phyloP scores from a whole-genome alignment of 2,329 filamentous ascomycete species.

The Lecanosticta acicola region DNA sequence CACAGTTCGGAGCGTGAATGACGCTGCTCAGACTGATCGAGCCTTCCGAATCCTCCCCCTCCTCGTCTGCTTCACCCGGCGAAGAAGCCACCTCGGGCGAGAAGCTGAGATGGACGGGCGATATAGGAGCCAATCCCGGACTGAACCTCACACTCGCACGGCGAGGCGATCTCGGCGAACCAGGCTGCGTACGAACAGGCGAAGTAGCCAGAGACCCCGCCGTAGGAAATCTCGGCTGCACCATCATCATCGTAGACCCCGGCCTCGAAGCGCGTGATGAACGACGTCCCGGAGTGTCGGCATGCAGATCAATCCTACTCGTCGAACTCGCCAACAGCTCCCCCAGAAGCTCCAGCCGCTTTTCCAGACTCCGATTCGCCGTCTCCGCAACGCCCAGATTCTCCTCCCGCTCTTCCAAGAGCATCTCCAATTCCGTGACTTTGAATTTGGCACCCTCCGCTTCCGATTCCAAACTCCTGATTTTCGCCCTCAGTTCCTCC shows the following conservation, averaged over 20 bases:
- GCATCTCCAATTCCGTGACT: constrained; percentile 32
- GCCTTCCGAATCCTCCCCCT: constrained; percentile 8
- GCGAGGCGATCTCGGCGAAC: constrained; percentile 7
- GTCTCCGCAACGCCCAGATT: constrained; percentile 31
- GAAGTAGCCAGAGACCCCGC: constrained; percentile 26
- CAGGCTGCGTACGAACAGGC: constrained; percentile 18
- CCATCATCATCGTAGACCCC: constrained; percentile 31
- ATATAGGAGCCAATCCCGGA: constrained; percentile 7
- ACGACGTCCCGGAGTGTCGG: constrained; percentile 22
- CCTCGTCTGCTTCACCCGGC: constrained; percentile 13
- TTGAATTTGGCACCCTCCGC: constrained; percentile 26
- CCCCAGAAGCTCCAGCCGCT: constrained; percentile 35
- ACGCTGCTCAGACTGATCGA: constrained; percentile 6
- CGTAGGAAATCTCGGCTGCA: constrained; percentile 32
- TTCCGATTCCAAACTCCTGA: constrained; percentile 29
- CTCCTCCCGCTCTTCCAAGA: constrained; percentile 28
- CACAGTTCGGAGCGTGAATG: constrained; percentile 4
- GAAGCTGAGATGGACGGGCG: constrained; percentile 12
- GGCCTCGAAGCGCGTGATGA: constrained; percentile 28
- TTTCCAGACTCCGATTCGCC: constrained; percentile 36
- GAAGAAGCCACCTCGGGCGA: constrained; percentile 18
- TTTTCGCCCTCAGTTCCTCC: constrained; percentile 24
- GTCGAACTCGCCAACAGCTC: constrained; percentile 35
- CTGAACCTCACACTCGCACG: constrained; percentile 9
- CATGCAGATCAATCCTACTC: constrained; percentile 32